phyloP scores from a whole-genome alignment of 495 filamentous ascomycete species.

The Penicillium steckii region DNA sequence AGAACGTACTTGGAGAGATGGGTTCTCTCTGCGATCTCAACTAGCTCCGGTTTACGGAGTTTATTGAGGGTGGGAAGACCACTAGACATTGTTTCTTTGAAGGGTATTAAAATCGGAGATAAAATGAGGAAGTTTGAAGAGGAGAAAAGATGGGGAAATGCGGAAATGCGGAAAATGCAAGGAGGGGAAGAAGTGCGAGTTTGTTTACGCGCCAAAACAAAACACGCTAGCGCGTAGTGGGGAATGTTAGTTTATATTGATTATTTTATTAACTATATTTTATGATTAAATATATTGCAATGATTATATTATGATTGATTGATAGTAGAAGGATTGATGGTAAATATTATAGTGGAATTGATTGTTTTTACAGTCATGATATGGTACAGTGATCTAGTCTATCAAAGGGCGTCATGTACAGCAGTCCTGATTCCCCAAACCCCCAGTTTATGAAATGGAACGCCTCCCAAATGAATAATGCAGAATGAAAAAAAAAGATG shows the following conservation, averaged over 20 bases:
- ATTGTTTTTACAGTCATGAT: too few species aligned
- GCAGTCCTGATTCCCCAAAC: too few species aligned
- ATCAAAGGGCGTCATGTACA: too few species aligned
- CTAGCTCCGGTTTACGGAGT: constrained; percentile 80
- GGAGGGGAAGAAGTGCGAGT: constrained; percentile 15
- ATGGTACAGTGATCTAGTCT: too few species aligned
- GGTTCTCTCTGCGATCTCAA: constrained; percentile 69
- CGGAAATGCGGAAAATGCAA: constrained; percentile 21
- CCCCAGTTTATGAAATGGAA: too few species aligned
- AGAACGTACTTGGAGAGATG: constrained; percentile 69
- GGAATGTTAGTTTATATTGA: too few species aligned
- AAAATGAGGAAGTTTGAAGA: constrained; percentile 4
- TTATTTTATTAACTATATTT: too few species aligned
- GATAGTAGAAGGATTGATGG: background rate
- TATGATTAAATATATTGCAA: too few species aligned
- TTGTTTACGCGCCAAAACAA: constrained; percentile 39
- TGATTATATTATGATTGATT: too few species aligned
- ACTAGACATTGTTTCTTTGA: constrained; percentile 47
- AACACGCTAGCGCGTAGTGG: constrained; percentile 33
- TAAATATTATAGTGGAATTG: background rate
- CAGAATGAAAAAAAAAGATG: too few species aligned
- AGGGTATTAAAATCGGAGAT: constrained; percentile 11
- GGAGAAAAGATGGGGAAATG: background rate
- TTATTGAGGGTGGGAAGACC: constrained; percentile 71
- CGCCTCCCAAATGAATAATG: too few species aligned